phyloP scores from a whole-genome alignment of 306 rosid genomes.

The Geum urbanum region DNA sequence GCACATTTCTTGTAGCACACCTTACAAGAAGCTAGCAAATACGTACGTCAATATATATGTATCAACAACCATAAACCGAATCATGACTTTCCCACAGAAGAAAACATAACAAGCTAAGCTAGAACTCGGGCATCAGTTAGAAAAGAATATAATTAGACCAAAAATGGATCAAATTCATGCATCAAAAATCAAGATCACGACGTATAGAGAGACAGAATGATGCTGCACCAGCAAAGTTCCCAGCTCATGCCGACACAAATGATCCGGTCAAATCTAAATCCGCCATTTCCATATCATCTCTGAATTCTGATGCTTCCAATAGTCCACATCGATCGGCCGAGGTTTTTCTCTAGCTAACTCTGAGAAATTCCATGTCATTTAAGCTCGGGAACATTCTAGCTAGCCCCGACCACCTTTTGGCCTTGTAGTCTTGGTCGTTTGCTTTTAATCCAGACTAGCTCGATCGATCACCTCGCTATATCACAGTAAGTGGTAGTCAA shows the following conservation, averaged over 20 bases:
- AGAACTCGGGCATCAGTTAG: not conserved
- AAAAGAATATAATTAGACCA: not conserved
- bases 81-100: no score
- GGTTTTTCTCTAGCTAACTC: not conserved
- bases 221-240: slow-evolving; percentile 1
- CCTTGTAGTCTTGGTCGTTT: not conserved
- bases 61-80: no score
- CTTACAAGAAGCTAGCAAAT: no score
- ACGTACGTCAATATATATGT: no score
- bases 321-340: not conserved
- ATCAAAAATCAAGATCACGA: slow-evolving; percentile 8
- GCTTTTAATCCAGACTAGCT: not conserved
- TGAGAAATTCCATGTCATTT: slow-evolving; percentile 7
- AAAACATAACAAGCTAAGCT: no score
- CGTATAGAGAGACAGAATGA: not conserved
- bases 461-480: not conserved
- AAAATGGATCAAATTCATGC: not conserved
- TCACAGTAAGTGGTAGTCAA: slow-evolving; percentile 20
- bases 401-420: slow-evolving; percentile 9
- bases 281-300: not conserved
- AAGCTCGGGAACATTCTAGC: not conserved
- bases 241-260: not conserved
- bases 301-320: not conserved
- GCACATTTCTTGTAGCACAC: no score
- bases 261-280: slow-evolving; percentile 1